Conservation (phyloP, 768 basidiomycete species). For the Omphalotus guepiniiformis region DNA sequence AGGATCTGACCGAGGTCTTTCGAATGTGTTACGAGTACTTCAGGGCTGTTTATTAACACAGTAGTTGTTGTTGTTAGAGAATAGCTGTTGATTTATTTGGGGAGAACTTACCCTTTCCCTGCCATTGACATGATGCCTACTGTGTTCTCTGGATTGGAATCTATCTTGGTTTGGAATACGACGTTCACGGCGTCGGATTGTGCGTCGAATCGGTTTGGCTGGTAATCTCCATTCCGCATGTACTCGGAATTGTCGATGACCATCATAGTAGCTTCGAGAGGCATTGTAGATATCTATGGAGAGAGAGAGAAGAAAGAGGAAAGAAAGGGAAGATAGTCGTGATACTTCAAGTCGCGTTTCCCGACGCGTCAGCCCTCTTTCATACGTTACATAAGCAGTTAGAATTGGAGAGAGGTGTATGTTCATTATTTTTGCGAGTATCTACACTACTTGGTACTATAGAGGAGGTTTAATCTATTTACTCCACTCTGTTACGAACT, state of each 20-base stretch:
- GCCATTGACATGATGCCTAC: slow-evolving; percentile 99
- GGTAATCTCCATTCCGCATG: slow-evolving; percentile 94
- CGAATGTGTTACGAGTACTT: slow-evolving; percentile 94
- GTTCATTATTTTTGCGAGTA: background rate
- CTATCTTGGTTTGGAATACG: slow-evolving; percentile 89
- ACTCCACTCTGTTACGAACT: slow-evolving; percentile 40
- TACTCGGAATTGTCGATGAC: slow-evolving; percentile 97
- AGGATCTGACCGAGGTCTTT: slow-evolving; percentile 93
- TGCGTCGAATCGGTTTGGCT: slow-evolving; percentile 82
- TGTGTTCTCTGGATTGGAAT: slow-evolving; percentile 95
- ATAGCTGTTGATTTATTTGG: background rate
- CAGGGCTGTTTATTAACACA: slow-evolving; percentile 63
- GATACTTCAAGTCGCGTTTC: slow-evolving; percentile 9
- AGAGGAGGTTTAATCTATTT: background rate
- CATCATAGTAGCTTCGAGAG: slow-evolving; percentile 97
- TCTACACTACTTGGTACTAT: background rate
- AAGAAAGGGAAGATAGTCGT: background rate
- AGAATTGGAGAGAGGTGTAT: background rate
- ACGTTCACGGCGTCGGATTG: slow-evolving; percentile 90
- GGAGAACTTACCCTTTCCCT: slow-evolving; percentile 72
- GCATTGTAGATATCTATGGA: slow-evolving; percentile 53
- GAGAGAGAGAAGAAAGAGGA: background rate
- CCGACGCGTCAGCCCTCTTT: too few relatives aligned
- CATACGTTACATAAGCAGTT: too few relatives aligned
- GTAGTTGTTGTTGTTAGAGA: too few relatives aligned